Evolutionary conservation across 768 basidiomycete genomes (phyloP).

Genomic region (Lanmaoa pseudosensibilis): DNA sequence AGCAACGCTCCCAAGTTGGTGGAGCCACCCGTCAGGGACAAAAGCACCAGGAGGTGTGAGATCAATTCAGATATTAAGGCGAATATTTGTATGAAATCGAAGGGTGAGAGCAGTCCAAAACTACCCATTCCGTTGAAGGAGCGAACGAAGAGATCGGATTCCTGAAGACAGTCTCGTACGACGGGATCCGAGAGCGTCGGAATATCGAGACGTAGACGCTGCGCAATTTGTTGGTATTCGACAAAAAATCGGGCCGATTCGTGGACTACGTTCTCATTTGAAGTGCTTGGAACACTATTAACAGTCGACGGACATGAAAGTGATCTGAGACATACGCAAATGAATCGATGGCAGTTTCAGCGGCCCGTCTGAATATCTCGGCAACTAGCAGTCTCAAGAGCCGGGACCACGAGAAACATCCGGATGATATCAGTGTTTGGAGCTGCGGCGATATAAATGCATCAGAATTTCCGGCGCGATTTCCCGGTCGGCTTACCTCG

Average conservation of each 20-base stretch:
- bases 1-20: conserved; percentile 57
- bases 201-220: conserved; percentile 73
- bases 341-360: conserved; percentile 66
- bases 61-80: conserved; percentile 68
- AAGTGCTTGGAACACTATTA: conserved; percentile 42
- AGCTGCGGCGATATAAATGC: conserved; percentile 43
- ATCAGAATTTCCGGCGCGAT: conserved; percentile 5
- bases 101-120: conserved; percentile 77
- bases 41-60: conserved; percentile 69
- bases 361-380: conserved; percentile 62
- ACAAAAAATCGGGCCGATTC: conserved; percentile 72
- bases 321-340: conserved; percentile 59
- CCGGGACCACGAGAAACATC: conserved; percentile 69
- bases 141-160: conserved; percentile 81
- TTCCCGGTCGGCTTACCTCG: conserved; percentile 53
- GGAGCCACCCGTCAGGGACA: conserved; percentile 56
- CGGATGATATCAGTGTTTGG: conserved; percentile 66
- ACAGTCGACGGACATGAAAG: conserved; percentile 11
- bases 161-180: conserved; percentile 77
- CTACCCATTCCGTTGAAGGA: conserved; percentile 74
- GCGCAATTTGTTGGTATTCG: conserved; percentile 77
- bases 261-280: conserved; percentile 73
- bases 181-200: conserved; percentile 75
- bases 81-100: conserved; percentile 75
- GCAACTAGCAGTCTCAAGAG: conserved; percentile 56